Conservation (phyloP, 352 stramenopile genomes). For the Elongisporangium prolatum region DNA sequence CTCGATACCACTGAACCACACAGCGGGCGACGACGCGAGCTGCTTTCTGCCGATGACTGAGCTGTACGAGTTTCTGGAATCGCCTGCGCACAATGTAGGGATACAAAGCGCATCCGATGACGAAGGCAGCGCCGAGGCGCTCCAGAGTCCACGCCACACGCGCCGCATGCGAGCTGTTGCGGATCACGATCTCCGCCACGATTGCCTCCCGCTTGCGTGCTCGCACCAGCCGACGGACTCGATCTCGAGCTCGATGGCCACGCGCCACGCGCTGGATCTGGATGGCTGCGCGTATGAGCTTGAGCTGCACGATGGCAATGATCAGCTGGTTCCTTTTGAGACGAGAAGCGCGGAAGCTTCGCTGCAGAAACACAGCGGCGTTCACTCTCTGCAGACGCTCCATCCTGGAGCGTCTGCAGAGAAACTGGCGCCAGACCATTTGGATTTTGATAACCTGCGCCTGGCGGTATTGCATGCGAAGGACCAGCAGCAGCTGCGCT, state of each 20-base stretch:
- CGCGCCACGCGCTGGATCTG: constrained; percentile 35
- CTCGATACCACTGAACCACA: constrained; percentile 20
- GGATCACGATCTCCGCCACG: constrained; percentile 24
- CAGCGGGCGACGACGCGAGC: constrained; percentile 11
- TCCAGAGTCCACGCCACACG: constrained; percentile 39
- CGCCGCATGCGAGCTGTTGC: constrained; percentile 34
- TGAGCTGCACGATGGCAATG: constrained; percentile 24
- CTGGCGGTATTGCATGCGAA: constrained; percentile 37
- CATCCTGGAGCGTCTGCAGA: constrained; percentile 13
- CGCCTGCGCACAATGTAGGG: constrained; percentile 30
- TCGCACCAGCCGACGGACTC: constrained; percentile 9
- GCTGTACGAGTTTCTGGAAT: constrained; percentile 18
- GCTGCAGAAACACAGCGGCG: constrained; percentile 29
- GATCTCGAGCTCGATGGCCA: constrained; percentile 19
- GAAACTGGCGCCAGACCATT: constrained; percentile 35
- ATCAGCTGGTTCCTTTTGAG: constrained; percentile 38
- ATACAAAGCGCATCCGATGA: constrained; percentile 45
- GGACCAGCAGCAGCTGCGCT: constrained; percentile 22
- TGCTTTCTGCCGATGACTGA: constrained; percentile 18
- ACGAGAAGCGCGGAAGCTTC: constrained; percentile 24
- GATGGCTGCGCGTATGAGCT: constrained; percentile 29
- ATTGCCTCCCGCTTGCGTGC: constrained; percentile 19
- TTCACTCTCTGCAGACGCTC: constrained; percentile 19
- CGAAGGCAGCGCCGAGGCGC: constrained; percentile 33
- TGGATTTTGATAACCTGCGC: constrained; percentile 48